Base-by-base conservation (phyloP, 2,329 filamentous ascomycete species). In the Fusarium falciforme region DNA sequence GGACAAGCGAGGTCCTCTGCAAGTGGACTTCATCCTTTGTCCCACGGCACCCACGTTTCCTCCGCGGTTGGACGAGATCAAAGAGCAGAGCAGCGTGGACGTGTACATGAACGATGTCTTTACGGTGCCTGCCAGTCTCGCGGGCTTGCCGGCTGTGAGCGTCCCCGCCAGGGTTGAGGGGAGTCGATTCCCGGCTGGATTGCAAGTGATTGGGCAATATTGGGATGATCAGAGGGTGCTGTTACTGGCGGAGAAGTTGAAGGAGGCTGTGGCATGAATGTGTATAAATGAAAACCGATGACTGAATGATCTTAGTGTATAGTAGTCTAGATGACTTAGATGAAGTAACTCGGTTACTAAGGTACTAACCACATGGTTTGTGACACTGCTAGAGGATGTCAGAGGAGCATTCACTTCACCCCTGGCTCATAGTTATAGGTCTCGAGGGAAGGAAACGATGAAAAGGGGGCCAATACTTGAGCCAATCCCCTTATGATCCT, bases 81-180 rank as follows among this genome's bases (percentile, higher is more conserved):
- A 84, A 69, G 78, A 82, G 11, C 86, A 90, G 81, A 87, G 83
- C 54, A 85, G 88, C 11, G 84, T 97, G n/a, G 91, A 96, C 77
- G 89, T 89, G 2, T 98, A 98, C 80, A 93, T 93, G 86, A 98
- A 96, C 79, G 96, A 99, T 83, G 93, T 98, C 2, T 96, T 98
- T 78, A 98, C 96, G 0, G 96, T 99, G 2, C 96, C 96, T 2
- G 95, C 96, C 3, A 98, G 95, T 83, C 85, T 99, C 74, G 96
- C 96, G 1, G 96, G 96, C 0, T 85, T 99, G 64, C 96, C 96
- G 4, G 94, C 95, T 12, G 89, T 98, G 60, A 98, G 93, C 75
- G 87, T 99, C 12, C 96, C 96, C 0, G 68, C 80, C 71, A 74
- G 71, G 22, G 79, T 81, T 3, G 77, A 80, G n/a, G 81, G 79